Evolutionary conservation across 1,284 basidiomycete species (phyloP).

Genomic region (Heterobasidion parviporum): DNA sequence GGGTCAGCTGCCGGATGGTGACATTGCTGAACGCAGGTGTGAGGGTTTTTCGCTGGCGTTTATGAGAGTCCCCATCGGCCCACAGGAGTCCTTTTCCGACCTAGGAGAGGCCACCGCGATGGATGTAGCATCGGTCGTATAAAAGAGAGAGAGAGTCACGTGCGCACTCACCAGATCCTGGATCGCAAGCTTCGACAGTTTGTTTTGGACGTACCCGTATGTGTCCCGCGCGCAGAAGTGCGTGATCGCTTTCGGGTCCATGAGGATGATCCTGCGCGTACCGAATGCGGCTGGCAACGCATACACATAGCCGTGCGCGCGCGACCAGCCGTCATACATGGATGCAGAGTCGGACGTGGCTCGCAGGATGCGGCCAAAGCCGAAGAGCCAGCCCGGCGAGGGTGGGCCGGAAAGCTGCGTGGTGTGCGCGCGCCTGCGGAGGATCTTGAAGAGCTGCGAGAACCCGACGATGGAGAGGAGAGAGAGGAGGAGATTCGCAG

Average conservation of each 20-base stretch:
- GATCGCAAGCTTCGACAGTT: not conserved
- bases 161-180: not conserved
- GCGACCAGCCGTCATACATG: not conserved
- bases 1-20: slow-evolving; percentile 26
- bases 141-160: not conserved
- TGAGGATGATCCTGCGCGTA: not conserved
- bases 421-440: not conserved
- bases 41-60: slow-evolving; percentile 32
- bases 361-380: not conserved
- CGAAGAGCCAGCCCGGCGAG: not conserved
- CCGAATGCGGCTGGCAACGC: not conserved
- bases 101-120: too few relatives aligned
- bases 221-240: not conserved
- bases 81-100: not conserved
- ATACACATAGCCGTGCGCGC: not conserved
- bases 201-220: not conserved
- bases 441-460: too few relatives aligned
- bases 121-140: too few relatives aligned
- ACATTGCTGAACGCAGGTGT: slow-evolving; percentile 33
- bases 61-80: slow-evolving; percentile 1
- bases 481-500: not conserved
- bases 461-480: not conserved
- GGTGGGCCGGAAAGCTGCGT: not conserved
- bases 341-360: not conserved
- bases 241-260: not conserved